phyloP scores from a whole-genome alignment of 352 stramenopile species.

The Achlya hypogyna region DNA sequence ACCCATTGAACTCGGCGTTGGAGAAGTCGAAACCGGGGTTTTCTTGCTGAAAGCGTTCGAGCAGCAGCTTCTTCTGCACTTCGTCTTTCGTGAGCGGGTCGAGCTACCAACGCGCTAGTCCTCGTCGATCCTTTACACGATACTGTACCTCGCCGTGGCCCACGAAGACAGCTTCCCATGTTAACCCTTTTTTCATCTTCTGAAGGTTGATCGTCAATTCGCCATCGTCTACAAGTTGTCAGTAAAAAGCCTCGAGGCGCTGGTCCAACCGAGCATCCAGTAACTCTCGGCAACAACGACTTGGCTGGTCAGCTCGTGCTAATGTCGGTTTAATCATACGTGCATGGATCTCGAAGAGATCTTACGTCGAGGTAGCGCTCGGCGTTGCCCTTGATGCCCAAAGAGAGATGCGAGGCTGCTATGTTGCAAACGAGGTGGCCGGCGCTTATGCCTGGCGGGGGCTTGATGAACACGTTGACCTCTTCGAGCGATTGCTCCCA shows the following conservation, averaged over 20 bases:
- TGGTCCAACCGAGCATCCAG: constrained; percentile 87
- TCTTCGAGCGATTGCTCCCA: constrained; percentile 95
- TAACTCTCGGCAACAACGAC: constrained; percentile 92
- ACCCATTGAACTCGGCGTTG: constrained; percentile 94
- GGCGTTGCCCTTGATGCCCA: constrained; percentile 82
- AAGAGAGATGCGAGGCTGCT: constrained; percentile 69
- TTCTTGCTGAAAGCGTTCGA: constrained; percentile 97
- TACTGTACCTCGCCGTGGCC: constrained; percentile 63
- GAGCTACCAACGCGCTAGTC: constrained; percentile 33
- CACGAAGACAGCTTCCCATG: constrained; percentile 88
- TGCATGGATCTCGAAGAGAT: no score
- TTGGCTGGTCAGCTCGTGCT: constrained; percentile 88
- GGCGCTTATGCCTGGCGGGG: constrained; percentile 75
- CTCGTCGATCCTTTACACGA: no score
- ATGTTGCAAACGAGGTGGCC: constrained; percentile 87
- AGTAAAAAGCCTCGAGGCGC: neutral
- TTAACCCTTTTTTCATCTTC: constrained; percentile 94
- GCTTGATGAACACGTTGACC: constrained; percentile 92
- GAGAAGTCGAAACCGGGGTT: constrained; percentile 99
- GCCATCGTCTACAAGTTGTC: constrained; percentile 46
- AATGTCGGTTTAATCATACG: neutral
- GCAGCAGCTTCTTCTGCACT: constrained; percentile 94
- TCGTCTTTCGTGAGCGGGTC: constrained; percentile 88
- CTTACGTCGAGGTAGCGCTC: constrained; percentile 91
- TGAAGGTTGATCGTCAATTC: constrained; percentile 90